These are phyloP conservation scores for Diplodia intermedia DNA, from an alignment of 2,329 filamentous ascomycete genomes.

Conservation along the genomic window DNA sequence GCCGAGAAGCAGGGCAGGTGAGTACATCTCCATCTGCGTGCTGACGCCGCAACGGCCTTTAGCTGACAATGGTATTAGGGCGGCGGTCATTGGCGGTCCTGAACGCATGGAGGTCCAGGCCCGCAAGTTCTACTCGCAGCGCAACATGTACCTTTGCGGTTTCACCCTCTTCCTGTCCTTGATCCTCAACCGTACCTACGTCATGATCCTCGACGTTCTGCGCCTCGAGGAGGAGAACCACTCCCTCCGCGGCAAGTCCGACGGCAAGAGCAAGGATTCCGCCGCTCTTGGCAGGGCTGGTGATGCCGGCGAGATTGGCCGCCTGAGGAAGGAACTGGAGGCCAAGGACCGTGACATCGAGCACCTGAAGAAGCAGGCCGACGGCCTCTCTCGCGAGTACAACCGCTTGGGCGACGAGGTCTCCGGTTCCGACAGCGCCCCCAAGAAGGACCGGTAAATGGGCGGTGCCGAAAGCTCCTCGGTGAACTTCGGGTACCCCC, in stretches of 20 bases:
- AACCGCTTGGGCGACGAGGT: conserved; percentile 85
- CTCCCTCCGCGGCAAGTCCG: conserved; percentile 73
- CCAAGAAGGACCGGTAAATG: conserved; percentile 64
- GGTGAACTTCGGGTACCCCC: background rate
- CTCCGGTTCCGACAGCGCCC: conserved; percentile 58
- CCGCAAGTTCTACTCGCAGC: conserved; percentile 99
- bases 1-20: conserved; percentile 60
- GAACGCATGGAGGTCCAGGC: conserved; percentile 98
- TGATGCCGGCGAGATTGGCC: conserved; percentile 75
- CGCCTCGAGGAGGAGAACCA: conserved; percentile 92
- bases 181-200: conserved; percentile 98
- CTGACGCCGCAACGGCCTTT: background rate
- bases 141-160: conserved; percentile 99
- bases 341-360: conserved; percentile 83
- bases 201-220: conserved; percentile 92
- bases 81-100: conserved; percentile 76
- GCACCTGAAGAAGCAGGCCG: conserved; percentile 90
- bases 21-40: conserved; percentile 40
- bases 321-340: conserved; percentile 69
- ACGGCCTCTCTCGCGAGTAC: conserved; percentile 84
- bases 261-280: conserved; percentile 61
- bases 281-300: conserved; percentile 76
- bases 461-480: background rate
- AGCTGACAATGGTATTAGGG: conserved; percentile 51
- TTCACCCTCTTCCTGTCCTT: conserved; percentile 99